Base-by-base conservation (phyloP, 805 yeast genomes). In the Barnettozyma wickerhamii region DNA sequence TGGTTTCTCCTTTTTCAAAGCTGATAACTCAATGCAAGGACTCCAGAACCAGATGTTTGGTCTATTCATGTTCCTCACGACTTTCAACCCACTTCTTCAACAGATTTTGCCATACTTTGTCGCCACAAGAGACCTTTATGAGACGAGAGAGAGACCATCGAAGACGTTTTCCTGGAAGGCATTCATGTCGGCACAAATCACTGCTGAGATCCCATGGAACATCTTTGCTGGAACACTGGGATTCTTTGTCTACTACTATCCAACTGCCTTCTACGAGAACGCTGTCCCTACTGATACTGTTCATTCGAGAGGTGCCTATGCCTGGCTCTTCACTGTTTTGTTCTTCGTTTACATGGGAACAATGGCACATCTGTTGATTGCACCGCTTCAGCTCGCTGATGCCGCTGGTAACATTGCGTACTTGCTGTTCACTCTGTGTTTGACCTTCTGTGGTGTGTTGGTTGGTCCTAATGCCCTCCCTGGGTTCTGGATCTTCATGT, bases 11-110 rank as follows among this genome's bases (percentile, higher is more conserved):
- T 81, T 83, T 63, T 86, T 75, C 69, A 80, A 79, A 46, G 84
- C 91, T 18, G 67, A 68, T 43, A 73, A 69, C 19, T 70, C 87
- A 2, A 56, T 74, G 38, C 91, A 77, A 63, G 81, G 86, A 57
- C 59, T 86, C 53, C 95, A 88, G 61, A 86, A 86, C 62, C 93
- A 83, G 65, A 79, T 85, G 88, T 76, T 84, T 52, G 70, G 89
- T 4, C 56, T 82, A 33, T 85, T 85, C 65, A 81, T 84, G 88
- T 73, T 78, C 53, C 57, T 77, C 31, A 68, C 75, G 51, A 65
- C 74, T 36, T 71, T 77, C 62, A 71, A 71, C 49, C 79, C 84
- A 23, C 53, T 79, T 52, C 53, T 78, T 36, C 76, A 80, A 50
- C 89, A 83, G 58, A 68, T 75, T 63, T 61, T 81, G 49, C 88